Conservation (phyloP, 495 filamentous ascomycete genomes). For the Penicillium lividum region DNA sequence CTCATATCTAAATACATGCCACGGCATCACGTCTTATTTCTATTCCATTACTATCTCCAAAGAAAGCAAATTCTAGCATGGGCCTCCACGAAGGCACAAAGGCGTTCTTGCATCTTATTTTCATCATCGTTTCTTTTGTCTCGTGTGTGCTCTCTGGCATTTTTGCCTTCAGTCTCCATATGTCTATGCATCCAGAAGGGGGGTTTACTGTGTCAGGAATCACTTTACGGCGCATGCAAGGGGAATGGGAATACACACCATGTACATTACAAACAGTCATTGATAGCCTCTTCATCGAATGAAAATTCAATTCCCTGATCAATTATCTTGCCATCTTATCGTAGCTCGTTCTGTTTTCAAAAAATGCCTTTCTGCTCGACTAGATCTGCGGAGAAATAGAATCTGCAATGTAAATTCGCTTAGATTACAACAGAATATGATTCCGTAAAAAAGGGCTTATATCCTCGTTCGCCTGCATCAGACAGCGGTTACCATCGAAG, state of each 20-base stretch:
- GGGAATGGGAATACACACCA: neutral
- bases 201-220: neutral
- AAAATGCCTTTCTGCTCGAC: neutral
- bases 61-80: constrained; percentile 3
- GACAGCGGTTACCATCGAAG: no score
- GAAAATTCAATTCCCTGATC: neutral
- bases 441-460: no score
- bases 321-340: neutral
- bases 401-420: no score
- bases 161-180: neutral
- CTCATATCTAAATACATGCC: neutral
- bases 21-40: neutral
- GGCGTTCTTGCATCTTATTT: constrained; percentile 5
- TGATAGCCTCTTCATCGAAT: neutral
- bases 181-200: neutral
- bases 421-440: no score
- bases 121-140: neutral
- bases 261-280: constrained; percentile 4
- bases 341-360: neutral
- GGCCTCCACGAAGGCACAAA: constrained; percentile 3
- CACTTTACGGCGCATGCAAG: constrained; percentile 5
- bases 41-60: neutral
- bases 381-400: no score
- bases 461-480: no score
- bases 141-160: constrained; percentile 1